These are phyloP conservation scores for Dacryopinax primogenitus DNA, from an alignment of 768 basidiomycete species.

Conservation along the genomic window DNA sequence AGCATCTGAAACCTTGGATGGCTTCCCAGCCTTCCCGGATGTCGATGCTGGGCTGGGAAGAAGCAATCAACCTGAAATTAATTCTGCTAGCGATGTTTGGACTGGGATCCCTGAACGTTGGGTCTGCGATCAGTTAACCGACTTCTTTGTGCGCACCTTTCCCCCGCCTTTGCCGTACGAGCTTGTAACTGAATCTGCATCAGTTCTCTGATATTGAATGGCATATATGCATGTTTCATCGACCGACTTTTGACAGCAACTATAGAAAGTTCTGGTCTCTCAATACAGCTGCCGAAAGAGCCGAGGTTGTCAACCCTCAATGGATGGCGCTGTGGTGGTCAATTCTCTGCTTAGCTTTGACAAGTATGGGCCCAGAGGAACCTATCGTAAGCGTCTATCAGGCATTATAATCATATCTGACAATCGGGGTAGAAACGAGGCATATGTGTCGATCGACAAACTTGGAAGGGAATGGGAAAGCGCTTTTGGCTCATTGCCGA, in stretches of 20 bases:
- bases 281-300: not conserved
- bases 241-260: not conserved
- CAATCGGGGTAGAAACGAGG: not conserved
- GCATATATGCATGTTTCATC: conserved; percentile 6
- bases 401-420: not conserved
- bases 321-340: not conserved
- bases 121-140: not conserved
- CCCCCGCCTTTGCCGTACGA: not conserved
- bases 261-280: not conserved
- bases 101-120: not conserved
- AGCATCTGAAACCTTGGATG: not conserved
- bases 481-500: not conserved
- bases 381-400: not conserved
- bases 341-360: not conserved
- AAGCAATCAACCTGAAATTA: not conserved
- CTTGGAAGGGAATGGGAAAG: not conserved
- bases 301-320: not conserved
- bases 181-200: not conserved
- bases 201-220: not conserved
- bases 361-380: not conserved
- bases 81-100: not conserved
- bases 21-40: not conserved
- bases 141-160: not conserved
- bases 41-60: not conserved
- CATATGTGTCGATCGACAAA: not conserved